A percentile compares a stretch with the other conserved stretches of the same genome.
Conservation (phyloP, 768 basidiomycete genomes). For the Auricularia cornea region DNA sequence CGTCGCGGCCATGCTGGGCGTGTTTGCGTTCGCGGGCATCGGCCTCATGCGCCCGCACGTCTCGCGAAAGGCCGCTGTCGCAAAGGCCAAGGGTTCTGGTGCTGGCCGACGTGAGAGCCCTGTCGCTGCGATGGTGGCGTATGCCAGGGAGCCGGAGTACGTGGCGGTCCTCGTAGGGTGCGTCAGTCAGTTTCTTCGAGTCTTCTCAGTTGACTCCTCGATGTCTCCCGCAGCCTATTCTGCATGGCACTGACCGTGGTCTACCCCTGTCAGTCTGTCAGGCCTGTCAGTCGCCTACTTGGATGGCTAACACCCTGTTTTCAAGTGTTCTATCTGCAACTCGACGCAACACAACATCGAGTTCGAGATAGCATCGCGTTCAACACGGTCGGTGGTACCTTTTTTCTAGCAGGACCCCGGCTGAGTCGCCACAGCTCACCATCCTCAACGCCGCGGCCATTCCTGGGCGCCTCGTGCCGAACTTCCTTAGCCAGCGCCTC, state of each 20-base stretch:
- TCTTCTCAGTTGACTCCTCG: not conserved
- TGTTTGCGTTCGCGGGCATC: conserved; percentile 31
- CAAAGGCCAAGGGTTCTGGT: conserved; percentile 22
- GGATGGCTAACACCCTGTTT: conserved; percentile 23
- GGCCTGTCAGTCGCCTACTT: not conserved
- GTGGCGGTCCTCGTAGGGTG: not conserved
- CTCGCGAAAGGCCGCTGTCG: conserved; percentile 21
- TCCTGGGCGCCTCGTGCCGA: conserved; percentile 43
- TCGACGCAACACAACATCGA: conserved; percentile 42
- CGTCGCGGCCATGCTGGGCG: conserved; percentile 37
- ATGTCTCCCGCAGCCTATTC: not conserved
- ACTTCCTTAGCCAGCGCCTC: conserved; percentile 31
- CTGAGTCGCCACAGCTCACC: conserved; percentile 28
- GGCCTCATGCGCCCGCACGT: conserved; percentile 30
- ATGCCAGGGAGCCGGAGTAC: not conserved
- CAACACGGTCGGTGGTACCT: conserved; percentile 37
- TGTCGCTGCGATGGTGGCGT: not conserved
- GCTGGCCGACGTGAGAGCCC: conserved; percentile 17
- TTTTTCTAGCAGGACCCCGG: not conserved
- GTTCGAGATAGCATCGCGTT: conserved; percentile 41
- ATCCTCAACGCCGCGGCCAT: conserved; percentile 45
- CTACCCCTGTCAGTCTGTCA: not conserved
- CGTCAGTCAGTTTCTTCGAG: not conserved
- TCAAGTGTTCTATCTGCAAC: conserved; percentile 49
- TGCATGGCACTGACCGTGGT: not conserved